Conservation (phyloP, 768 basidiomycete genomes). For the Calocybe cyanea region DNA sequence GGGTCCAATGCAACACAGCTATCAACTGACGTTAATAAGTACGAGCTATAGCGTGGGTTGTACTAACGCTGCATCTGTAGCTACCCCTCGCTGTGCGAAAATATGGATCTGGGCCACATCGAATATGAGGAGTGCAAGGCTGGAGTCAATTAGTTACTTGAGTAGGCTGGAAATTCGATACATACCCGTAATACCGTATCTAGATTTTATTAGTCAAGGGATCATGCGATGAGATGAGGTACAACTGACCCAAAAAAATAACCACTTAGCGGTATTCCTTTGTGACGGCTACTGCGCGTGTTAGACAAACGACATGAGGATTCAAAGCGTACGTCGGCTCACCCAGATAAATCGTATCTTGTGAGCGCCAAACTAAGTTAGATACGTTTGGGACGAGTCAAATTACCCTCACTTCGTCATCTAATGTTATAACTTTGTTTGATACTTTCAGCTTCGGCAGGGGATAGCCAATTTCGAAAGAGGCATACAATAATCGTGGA, state of each 20-base stretch:
- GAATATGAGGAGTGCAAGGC: conserved; percentile 37
- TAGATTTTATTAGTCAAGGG: conserved; percentile 12
- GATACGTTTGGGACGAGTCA: not conserved
- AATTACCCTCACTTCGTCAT: conserved; percentile 25
- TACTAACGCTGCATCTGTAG: conserved; percentile 31
- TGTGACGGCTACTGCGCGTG: conserved; percentile 26
- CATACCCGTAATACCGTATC: conserved; percentile 40
- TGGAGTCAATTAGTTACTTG: conserved; percentile 10
- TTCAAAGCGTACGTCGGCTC: not conserved
- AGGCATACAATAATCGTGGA: conserved; percentile 32
- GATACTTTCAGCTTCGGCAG: not conserved
- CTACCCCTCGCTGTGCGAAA: conserved; percentile 34
- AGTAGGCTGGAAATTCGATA: not conserved
- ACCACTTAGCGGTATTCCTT: conserved; percentile 27
- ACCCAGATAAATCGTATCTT: conserved; percentile 40
- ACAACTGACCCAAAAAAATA: conserved; percentile 36
- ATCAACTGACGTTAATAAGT: not conserved
- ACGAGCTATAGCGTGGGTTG: not conserved
- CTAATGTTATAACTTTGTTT: conserved; percentile 27
- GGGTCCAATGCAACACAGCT: conserved; percentile 45
- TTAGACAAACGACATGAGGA: not conserved
- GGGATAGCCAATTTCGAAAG: not conserved
- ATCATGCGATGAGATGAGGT: not conserved
- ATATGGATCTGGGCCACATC: conserved; percentile 43
- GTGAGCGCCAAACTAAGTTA: not conserved